Conservation (phyloP, 345 rosid genomes). For the Noccaea bulbosa region DNA sequence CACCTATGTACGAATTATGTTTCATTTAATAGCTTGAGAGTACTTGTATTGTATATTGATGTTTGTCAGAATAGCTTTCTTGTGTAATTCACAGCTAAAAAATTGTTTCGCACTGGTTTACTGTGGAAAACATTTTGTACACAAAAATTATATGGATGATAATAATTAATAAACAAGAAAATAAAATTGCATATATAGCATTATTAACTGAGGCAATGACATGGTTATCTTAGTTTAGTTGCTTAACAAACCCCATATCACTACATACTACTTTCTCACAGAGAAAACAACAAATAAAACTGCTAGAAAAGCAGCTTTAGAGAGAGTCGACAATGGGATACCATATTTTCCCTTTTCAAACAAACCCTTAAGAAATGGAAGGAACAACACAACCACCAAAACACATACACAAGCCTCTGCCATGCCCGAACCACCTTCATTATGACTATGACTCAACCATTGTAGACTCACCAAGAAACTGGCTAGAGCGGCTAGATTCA, state of each 20-base stretch:
- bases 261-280: background rate
- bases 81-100: too few species aligned
- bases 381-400: slow-evolving; percentile 50
- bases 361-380: slow-evolving; percentile 58
- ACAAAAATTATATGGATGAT: too few species aligned
- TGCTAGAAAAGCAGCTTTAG: slow-evolving; percentile 51
- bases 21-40: too few species aligned
- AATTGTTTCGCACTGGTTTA: too few species aligned
- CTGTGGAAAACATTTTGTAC: too few species aligned
- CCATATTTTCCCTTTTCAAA: slow-evolving; percentile 62
- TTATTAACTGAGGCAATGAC: background rate
- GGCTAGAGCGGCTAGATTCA: slow-evolving; percentile 49
- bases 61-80: too few species aligned
- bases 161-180: background rate
- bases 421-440: slow-evolving; percentile 36
- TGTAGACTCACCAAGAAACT: slow-evolving; percentile 26
- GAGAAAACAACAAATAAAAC: slow-evolving; percentile 37
- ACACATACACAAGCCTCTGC: slow-evolving; percentile 50
- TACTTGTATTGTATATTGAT: too few species aligned
- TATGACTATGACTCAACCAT: background rate
- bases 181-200: background rate
- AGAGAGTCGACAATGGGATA: slow-evolving; percentile 58
- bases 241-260: background rate
- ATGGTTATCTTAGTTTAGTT: background rate
- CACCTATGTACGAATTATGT: too few species aligned